Base-by-base conservation (phyloP, 176 grass and related monocot genomes). In the Aechmea fasciata region DNA sequence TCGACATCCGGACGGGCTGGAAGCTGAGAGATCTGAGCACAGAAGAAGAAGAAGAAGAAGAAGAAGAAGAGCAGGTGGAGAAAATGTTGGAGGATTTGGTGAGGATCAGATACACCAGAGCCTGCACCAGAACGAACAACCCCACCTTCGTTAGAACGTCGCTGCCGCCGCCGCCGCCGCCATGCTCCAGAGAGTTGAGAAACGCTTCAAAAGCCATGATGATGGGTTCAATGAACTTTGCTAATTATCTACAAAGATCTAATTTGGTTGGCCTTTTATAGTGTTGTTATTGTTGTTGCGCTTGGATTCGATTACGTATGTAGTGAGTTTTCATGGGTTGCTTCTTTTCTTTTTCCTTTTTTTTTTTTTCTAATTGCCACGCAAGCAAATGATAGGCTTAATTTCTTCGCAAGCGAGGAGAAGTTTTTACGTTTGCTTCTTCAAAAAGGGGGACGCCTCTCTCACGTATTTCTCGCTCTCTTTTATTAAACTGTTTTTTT, bases 61-160 rank as follows among this genome's bases (percentile, higher is more conserved):
- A 62, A 70, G 79, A 53, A 59, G 69, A 26, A 26, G 25, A 26
- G 25, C 25, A 26, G 25, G 1, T 73, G 17, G 77, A 87, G 82
- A 96, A 92, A 79, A 96, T 65, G 71, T 77, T 69, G 18, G 93
- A 96, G 12, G 93, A 96, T 41, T 77, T 83, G 49, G 69, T 71
- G 26, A 83, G 69, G 11, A 83, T 83, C 25, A 83, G 47, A 57
- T 83, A 83, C 49, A 83, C 81, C 49, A 83, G 66, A 28, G 59
- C 69, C 52, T 83, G 81, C 3, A 83, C 74, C 5, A 83, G n/a
- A 10, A 67, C 9, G 20, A 83, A 83, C 22, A 78, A 2, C n/a
- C 47, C 81, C 26, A 83, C 62, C 62, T 83, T 78, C 19, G 48
- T 24, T 57, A 77, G 24, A 26, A 83, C 57, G 18, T 83, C 81